Percentiles rank a stretch among this genome's conserved stretches.
These are phyloP conservation scores for Candida oleophila DNA, from an alignment of 805 yeast species.

Conservation along the genomic window DNA sequence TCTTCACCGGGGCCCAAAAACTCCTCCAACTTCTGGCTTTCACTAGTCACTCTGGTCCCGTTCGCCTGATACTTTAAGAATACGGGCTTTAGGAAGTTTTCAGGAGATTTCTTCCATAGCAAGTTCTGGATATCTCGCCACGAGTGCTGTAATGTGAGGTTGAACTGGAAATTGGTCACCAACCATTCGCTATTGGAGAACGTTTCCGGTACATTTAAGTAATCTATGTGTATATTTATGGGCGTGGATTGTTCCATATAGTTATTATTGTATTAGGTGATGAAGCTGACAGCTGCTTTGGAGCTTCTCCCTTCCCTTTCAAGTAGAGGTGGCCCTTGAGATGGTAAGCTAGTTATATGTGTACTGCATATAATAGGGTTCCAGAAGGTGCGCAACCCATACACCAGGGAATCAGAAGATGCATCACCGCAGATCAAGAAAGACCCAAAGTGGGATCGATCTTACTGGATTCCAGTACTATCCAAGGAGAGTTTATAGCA, in stretches of 20 bases:
- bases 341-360: no score
- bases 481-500: no score
- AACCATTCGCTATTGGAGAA: not conserved
- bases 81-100: slow-evolving; percentile 24
- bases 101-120: slow-evolving; percentile 28
- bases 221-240: not conserved
- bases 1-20: not conserved
- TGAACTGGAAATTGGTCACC: slow-evolving; percentile 7
- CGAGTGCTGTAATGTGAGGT: slow-evolving; percentile 23
- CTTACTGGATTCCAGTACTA: no score
- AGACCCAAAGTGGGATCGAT: no score
- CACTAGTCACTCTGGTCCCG: not conserved
- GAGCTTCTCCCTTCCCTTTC: no score
- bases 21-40: not conserved
- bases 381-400: no score
- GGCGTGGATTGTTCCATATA: not conserved
- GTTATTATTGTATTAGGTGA: no score
- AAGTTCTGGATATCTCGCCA: slow-evolving; percentile 22
- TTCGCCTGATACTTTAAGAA: slow-evolving; percentile 11
- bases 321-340: no score
- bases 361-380: no score
- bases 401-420: no score
- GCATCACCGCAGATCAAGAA: no score
- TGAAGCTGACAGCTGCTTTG: no score
- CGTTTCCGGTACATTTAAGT: slow-evolving; percentile 1